These are phyloP conservation scores for Pythium brachiatum DNA, from an alignment of 352 stramenopile species.

Conservation along the genomic window DNA sequence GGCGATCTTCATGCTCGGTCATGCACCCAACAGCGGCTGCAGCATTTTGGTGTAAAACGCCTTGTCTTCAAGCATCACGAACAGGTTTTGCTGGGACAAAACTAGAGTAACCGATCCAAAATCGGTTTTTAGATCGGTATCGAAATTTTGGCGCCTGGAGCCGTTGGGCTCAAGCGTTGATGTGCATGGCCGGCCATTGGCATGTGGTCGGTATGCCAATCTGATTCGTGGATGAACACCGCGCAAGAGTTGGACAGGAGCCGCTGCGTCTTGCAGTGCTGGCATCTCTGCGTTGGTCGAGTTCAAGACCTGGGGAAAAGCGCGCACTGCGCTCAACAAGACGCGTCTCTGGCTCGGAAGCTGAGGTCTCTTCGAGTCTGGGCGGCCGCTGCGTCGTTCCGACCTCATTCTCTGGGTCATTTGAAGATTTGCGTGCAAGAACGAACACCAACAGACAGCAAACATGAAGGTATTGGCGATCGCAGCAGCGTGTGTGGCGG, in stretches of 20 bases:
- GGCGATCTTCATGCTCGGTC: neutral
- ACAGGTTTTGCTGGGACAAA: slow-evolving; percentile 14
- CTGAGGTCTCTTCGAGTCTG: too few relatives aligned
- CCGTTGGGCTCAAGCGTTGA: slow-evolving; percentile 4
- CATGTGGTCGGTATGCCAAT: neutral
- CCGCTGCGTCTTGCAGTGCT: neutral
- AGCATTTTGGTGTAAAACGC: too few relatives aligned
- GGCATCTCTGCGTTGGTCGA: neutral
- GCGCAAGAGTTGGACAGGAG: neutral
- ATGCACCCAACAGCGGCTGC: neutral
- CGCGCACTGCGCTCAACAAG: neutral
- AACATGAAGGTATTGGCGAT: slow-evolving; percentile 24
- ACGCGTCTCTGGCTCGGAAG: neutral
- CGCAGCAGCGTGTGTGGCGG: slow-evolving; percentile 2
- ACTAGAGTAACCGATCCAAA: slow-evolving; percentile 20
- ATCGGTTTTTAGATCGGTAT: slow-evolving; percentile 26
- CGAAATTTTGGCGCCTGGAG: slow-evolving; percentile 7
- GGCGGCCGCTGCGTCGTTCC: too few relatives aligned
- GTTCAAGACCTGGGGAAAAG: neutral
- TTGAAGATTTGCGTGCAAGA: slow-evolving; percentile 7
- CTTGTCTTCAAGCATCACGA: neutral
- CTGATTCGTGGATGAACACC: slow-evolving; percentile 16
- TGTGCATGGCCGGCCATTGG: slow-evolving; percentile 4
- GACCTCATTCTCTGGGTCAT: slow-evolving; percentile 4
- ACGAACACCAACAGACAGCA: neutral